Base-by-base conservation (phyloP, 306 rosid species). In the Senna siamea region DNA sequence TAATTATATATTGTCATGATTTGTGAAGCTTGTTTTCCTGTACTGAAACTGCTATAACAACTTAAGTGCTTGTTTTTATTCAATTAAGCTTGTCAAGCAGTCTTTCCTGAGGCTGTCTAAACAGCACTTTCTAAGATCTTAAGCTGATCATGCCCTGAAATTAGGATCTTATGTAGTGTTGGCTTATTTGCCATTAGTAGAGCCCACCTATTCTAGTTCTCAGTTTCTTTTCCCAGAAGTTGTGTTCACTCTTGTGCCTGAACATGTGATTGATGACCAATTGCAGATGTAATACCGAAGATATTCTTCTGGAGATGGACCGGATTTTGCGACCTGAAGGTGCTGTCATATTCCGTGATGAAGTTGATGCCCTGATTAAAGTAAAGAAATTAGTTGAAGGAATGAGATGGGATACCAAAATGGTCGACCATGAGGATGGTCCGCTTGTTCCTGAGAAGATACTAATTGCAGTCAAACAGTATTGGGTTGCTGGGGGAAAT, bases 361-460 rank as follows among this genome's bases (percentile, higher is more conserved):
- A 87, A 72, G 98, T 94, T 0, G 96, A 91, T 23, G 34, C 73
- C 58, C 80, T 94, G 28, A 74, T 89, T 28, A 91, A 81, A 80
- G 93, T 94, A 55, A 94, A 87, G 89, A 89, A 91, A 80, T 70
- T 85, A 56, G 76, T 87, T 32, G 91, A 88, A 73, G 98, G 97
- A 74, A 89, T 94, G 96, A 87, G 93, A 69, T 94, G 96, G 98
- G 86, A 94, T 63, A 76, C 92, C 2, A 94, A 88, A 89, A 61
- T 94, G 96, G 93, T 89, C 64, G 98, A 94, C 82, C 98, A 91
- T 47, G 98, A 94, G 69, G 97, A 94, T 70, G 97, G 98, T 11
- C 98, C 98, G 1, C 93, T 94, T 46, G 90, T 94, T 54, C 87
- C 98, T 5, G 96, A 88, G 86, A 94, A 94, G 89, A 74, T 94